These are phyloP conservation scores for Aspergillus viridinutans DNA, from an alignment of 2,329 filamentous ascomycete species.

Conservation along the genomic window DNA sequence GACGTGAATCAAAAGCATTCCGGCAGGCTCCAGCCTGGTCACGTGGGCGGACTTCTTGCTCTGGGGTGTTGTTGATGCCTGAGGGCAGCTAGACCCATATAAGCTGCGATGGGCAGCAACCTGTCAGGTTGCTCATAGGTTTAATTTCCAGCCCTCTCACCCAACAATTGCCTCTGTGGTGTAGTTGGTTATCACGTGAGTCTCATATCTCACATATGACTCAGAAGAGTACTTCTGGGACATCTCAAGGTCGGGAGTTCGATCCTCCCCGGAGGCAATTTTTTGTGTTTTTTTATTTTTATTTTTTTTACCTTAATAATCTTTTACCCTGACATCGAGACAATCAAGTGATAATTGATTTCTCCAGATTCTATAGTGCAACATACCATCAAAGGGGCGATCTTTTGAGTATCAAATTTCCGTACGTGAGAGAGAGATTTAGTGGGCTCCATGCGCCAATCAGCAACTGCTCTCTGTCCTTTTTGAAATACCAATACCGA, in stretches of 20 bases:
- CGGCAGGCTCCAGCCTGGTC: not conserved
- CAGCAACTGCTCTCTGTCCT: not conserved
- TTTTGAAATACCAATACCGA: not conserved
- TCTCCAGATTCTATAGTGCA: too few relatives aligned
- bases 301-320: not conserved
- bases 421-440: not conserved
- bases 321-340: too few relatives aligned
- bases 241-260: not conserved
- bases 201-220: not conserved
- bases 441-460: not conserved
- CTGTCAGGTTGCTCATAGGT: too few relatives aligned
- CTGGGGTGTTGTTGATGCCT: not conserved
- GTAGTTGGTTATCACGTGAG: slow-evolving; percentile 14
- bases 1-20: slow-evolving; percentile 23
- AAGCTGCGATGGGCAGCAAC: too few relatives aligned
- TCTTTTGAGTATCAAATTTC: not conserved
- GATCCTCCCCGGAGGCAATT: not conserved
- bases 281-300: not conserved
- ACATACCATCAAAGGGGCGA: not conserved
- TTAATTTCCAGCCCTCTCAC: not conserved
- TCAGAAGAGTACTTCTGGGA: not conserved
- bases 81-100: not conserved
- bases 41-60: slow-evolving; percentile 10
- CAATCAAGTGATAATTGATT: too few relatives aligned
- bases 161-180: not conserved